Evolutionary conservation across 129 eudicot genomes (phyloP).

Genomic region (Logfia minima): DNA sequence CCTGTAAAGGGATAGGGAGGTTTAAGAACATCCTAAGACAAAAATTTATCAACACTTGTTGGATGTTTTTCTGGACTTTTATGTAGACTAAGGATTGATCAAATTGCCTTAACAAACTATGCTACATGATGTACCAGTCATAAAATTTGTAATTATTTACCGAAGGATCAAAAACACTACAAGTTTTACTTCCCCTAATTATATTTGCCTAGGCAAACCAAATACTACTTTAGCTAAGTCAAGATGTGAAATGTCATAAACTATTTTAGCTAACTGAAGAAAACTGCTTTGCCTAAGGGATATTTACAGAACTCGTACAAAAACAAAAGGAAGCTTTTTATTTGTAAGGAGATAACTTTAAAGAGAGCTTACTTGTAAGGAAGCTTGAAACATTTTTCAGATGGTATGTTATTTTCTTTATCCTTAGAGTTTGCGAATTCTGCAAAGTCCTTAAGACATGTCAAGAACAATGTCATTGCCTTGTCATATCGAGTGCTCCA

Average conservation of each 20-base stretch:
- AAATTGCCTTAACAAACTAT: neutral
- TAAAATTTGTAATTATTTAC: no score
- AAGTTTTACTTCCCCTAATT: no score
- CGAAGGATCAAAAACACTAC: neutral
- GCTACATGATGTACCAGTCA: neutral
- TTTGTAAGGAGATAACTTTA: neutral
- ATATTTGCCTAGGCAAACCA: no score
- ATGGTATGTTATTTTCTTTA: slow-evolving; percentile 79
- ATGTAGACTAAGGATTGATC: neutral
- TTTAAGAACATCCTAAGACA: neutral
- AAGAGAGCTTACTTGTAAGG: slow-evolving; percentile 72
- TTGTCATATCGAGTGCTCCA: slow-evolving; percentile 98
- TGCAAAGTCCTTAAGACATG: slow-evolving; percentile 86
- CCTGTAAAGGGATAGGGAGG: slow-evolving; percentile 38
- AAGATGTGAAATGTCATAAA: no score
- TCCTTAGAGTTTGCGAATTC: slow-evolving; percentile 86
- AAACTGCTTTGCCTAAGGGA: neutral
- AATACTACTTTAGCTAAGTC: no score
- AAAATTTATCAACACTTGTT: neutral
- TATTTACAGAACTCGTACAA: neutral
- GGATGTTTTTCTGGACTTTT: neutral
- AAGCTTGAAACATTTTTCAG: slow-evolving; percentile 83
- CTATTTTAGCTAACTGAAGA: no score
- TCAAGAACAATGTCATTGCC: slow-evolving; percentile 91
- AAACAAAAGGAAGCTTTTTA: neutral